A percentile compares a stretch with the other conserved stretches of the same genome.
Evolutionary conservation across 495 filamentous ascomycete genomes (phyloP).

Genomic region (Penicillium longicatenatum): DNA sequence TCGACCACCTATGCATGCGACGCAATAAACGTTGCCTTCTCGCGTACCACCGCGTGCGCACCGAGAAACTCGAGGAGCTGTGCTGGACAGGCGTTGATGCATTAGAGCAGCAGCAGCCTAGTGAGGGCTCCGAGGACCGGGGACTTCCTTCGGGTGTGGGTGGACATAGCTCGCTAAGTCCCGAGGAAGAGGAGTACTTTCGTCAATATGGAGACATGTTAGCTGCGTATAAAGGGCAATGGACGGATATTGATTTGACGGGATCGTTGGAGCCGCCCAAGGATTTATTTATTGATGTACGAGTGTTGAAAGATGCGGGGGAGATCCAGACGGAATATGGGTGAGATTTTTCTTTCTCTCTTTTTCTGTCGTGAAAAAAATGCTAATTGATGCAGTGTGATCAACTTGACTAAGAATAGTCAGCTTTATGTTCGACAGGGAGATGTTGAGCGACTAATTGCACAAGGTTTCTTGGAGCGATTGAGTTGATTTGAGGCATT

Average conservation of each 20-base stretch:
- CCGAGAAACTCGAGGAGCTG: constrained; percentile 90
- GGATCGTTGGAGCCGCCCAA: constrained; percentile 91
- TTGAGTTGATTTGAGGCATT: constrained; percentile 61
- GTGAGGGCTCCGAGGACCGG: constrained; percentile 21
- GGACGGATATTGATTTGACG: constrained; percentile 97
- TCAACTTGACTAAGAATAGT: constrained; percentile 96
- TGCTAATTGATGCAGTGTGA: constrained; percentile 60
- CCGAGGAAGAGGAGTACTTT: constrained; percentile 97
- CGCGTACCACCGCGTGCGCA: constrained; percentile 87
- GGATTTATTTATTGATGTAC: constrained; percentile 96
- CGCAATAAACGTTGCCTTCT: constrained; percentile 95
- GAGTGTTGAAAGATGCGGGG: constrained; percentile 94
- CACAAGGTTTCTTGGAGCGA: constrained; percentile 95
- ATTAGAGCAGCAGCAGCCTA: constrained; percentile 57
- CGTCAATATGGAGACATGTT: constrained; percentile 88
- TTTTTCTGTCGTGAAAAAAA: neutral
- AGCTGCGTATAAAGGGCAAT: constrained; percentile 95
- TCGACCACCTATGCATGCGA: constrained; percentile 93
- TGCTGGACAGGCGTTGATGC: constrained; percentile 91
- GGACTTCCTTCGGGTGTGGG: constrained; percentile 31
- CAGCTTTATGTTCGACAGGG: constrained; percentile 97
- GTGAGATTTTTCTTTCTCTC: constrained; percentile 50
- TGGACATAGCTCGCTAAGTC: constrained; percentile 79
- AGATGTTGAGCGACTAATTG: constrained; percentile 92
- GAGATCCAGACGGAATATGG: constrained; percentile 99